Evolutionary conservation across 495 filamentous ascomycete species (phyloP).

Genomic region (Aspergillus diversus): DNA sequence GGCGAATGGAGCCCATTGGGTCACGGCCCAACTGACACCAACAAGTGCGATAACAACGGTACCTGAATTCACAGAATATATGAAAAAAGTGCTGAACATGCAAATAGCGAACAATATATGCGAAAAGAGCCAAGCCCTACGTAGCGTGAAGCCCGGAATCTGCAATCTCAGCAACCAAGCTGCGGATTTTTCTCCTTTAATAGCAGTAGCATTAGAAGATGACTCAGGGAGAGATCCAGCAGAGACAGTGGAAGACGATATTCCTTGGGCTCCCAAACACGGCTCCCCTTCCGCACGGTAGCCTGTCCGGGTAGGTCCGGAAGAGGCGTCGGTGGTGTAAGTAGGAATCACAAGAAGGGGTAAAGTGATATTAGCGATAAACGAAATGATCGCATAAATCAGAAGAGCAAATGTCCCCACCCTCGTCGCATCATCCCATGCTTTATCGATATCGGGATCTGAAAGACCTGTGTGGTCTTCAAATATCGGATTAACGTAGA

Average conservation of each 20-base stretch:
- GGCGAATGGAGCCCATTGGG: constrained; percentile 90
- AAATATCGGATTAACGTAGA: constrained; percentile 82
- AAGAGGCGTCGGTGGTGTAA: constrained; percentile 43
- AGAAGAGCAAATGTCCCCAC: constrained; percentile 82
- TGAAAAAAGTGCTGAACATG: constrained; percentile 82
- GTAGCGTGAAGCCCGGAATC: constrained; percentile 80
- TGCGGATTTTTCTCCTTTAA: constrained; percentile 14
- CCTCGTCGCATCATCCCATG: constrained; percentile 82
- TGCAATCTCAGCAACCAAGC: constrained; percentile 59
- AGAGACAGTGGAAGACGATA: constrained; percentile 38
- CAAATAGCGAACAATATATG: constrained; percentile 76
- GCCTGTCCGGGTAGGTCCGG: constrained; percentile 12
- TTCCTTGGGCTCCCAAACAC: constrained; percentile 21
- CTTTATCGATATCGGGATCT: constrained; percentile 68
- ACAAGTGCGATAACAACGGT: constrained; percentile 76
- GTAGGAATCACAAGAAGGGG: constrained; percentile 81
- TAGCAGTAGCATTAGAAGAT: constrained; percentile 24
- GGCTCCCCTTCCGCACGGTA: constrained; percentile 29
- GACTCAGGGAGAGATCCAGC: constrained; percentile 35
- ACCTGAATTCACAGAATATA: constrained; percentile 64
- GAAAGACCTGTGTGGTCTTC: constrained; percentile 75
- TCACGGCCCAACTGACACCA: constrained; percentile 86
- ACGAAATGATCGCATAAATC: constrained; percentile 82
- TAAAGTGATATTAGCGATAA: constrained; percentile 76
- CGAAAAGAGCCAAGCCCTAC: constrained; percentile 80